These are phyloP conservation scores for Naganishia liquefaciens DNA, from an alignment of 1,284 basidiomycete species.

Conservation along the genomic window DNA sequence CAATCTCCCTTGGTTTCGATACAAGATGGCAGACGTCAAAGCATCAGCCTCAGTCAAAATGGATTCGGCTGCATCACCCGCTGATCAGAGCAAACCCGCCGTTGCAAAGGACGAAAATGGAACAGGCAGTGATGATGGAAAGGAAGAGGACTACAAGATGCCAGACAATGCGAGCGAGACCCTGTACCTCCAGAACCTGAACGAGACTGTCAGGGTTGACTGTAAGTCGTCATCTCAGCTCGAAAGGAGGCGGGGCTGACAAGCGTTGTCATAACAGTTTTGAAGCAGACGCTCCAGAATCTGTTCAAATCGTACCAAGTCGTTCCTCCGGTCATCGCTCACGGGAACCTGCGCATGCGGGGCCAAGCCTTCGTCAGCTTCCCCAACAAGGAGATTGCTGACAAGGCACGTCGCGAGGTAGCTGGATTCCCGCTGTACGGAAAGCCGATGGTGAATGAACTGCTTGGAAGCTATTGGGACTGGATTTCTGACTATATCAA, in stretches of 20 bases:
- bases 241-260: not conserved
- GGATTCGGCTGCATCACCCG: not conserved
- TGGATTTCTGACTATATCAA: not conserved
- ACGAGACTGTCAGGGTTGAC: slow-evolving; percentile 90
- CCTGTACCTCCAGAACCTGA: slow-evolving; percentile 94
- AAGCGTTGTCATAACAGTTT: slow-evolving; percentile 57
- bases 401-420: slow-evolving; percentile 87
- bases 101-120: not conserved
- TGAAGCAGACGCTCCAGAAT: slow-evolving; percentile 82
- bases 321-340: slow-evolving; percentile 87
- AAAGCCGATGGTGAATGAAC: slow-evolving; percentile 78
- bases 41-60: not conserved
- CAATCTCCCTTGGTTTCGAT: not conserved
- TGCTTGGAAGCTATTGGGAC: no score
- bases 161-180: slow-evolving; percentile 68
- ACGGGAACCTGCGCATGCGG: slow-evolving; percentile 91
- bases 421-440: slow-evolving; percentile 92
- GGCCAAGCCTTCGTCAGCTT: slow-evolving; percentile 98
- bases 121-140: slow-evolving; percentile 3
- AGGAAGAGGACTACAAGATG: slow-evolving; percentile 35
- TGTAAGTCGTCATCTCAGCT: slow-evolving; percentile 56
- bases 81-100: slow-evolving; percentile 10
- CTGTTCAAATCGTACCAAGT: slow-evolving; percentile 93
- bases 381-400: slow-evolving; percentile 72
- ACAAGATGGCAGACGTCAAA: slow-evolving; percentile 11